phyloP scores from a whole-genome alignment of 805 yeast genomes.

The Hanseniaspora jakobsenii region DNA sequence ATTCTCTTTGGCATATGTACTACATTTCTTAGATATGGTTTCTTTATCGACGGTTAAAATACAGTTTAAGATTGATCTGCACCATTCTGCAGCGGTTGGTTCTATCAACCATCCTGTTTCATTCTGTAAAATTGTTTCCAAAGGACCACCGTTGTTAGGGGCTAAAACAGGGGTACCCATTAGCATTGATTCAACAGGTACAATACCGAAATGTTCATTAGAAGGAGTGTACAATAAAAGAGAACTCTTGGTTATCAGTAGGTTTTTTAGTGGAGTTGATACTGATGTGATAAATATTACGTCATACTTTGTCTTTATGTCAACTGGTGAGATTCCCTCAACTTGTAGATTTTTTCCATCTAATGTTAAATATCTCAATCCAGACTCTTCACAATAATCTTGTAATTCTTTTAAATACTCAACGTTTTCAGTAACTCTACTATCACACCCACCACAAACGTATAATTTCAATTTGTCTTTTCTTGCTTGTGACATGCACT shows the following conservation, averaged over 20 bases:
- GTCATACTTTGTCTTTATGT: constrained; percentile 26
- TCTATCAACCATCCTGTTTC: constrained; percentile 58
- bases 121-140: constrained; percentile 47
- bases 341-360: constrained; percentile 12
- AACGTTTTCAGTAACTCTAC: constrained; percentile 61
- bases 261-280: constrained; percentile 49
- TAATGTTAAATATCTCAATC: constrained; percentile 31
- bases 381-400: constrained; percentile 34
- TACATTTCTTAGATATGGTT: constrained; percentile 24
- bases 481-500: constrained; percentile 25
- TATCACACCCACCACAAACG: constrained; percentile 86
- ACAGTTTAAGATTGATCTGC: constrained; percentile 35
- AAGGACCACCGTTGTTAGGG: constrained; percentile 82
- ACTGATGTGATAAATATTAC: constrained; percentile 75
- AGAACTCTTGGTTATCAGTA: constrained; percentile 44
- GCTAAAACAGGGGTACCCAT: constrained; percentile 76
- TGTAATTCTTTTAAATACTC: constrained; percentile 54
- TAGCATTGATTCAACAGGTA: constrained; percentile 90
- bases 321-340: constrained; percentile 28
- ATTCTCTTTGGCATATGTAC: constrained; percentile 24
- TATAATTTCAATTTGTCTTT: constrained; percentile 38
- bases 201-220: constrained; percentile 93
- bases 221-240: constrained; percentile 78
- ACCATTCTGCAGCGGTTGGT: constrained; percentile 37
- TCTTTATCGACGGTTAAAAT: constrained; percentile 22